Conservation (phyloP, 2,329 filamentous ascomycete species). For the Colletotrichum tropicicola region DNA sequence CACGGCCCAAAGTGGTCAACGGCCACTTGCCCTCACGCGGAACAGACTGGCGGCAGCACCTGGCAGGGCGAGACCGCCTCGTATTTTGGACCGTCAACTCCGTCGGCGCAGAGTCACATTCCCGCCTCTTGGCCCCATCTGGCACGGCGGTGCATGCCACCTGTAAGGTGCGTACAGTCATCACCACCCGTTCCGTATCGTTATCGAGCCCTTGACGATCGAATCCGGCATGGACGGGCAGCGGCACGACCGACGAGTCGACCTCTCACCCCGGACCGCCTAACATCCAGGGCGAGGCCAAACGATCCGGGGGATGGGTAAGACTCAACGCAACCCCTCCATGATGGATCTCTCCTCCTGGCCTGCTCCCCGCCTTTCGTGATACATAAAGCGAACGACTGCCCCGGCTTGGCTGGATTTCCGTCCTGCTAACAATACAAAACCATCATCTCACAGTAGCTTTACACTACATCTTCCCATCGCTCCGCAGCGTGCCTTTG, state of each 20-base stretch:
- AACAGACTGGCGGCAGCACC: slow-evolving; percentile 5
- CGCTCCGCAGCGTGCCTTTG: slow-evolving; percentile 33
- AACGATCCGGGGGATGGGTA: neutral
- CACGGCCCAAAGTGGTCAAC: neutral
- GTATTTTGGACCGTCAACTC: slow-evolving; percentile 14
- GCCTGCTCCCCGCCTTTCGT: neutral
- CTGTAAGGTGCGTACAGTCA: slow-evolving; percentile 22
- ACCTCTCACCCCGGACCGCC: neutral
- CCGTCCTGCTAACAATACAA: neutral
- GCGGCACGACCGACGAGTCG: slow-evolving; percentile 5
- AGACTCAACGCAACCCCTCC: neutral
- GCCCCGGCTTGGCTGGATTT: neutral
- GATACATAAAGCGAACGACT: slow-evolving; percentile 20
- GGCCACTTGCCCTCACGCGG: neutral
- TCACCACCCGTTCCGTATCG: slow-evolving; percentile 6
- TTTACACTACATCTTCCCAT: slow-evolving; percentile 8
- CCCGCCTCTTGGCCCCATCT: slow-evolving; percentile 14
- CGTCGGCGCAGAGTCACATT: slow-evolving; percentile 12
- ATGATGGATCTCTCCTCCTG: neutral
- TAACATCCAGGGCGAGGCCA: neutral
- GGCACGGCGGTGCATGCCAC: slow-evolving; percentile 2
- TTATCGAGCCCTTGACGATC: neutral
- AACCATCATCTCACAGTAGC: neutral
- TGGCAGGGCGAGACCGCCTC: slow-evolving; percentile 20
- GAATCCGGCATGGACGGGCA: neutral